Percentiles rank a stretch among this genome's conserved stretches.
Conservation (phyloP, 306 rosid species). For the Abrus precatorius region DNA sequence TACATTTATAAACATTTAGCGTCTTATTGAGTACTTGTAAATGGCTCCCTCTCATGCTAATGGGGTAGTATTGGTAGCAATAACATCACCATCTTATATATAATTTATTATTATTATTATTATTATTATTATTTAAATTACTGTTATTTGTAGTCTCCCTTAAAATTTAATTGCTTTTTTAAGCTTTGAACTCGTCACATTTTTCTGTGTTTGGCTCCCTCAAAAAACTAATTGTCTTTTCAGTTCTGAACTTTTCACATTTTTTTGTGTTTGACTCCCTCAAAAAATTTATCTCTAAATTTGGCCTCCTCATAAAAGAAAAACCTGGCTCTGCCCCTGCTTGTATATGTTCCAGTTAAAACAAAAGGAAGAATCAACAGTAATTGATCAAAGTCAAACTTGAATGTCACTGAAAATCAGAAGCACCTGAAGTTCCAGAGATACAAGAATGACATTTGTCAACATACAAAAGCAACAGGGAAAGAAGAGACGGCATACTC, state of each 20-base stretch:
- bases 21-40: slow-evolving; percentile 6
- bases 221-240: neutral
- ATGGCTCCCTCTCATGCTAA: neutral
- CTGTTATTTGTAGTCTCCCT: neutral
- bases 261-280: neutral
- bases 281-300: neutral
- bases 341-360: slow-evolving; percentile 8
- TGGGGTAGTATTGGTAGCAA: neutral
- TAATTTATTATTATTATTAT: neutral
- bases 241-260: neutral
- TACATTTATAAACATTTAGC: slow-evolving; percentile 27
- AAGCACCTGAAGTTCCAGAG: slow-evolving; percentile 22
- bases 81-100: neutral
- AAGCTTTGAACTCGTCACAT: neutral
- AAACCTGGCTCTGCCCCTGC: neutral
- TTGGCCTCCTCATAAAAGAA: neutral
- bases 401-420: slow-evolving; percentile 22
- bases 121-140: neutral
- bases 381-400: slow-evolving; percentile 5
- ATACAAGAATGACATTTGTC: slow-evolving; percentile 35
- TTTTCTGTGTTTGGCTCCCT: neutral
- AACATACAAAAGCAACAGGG: slow-evolving; percentile 27
- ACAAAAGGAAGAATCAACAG: slow-evolving; percentile 20
- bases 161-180: neutral
- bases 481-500: slow-evolving; percentile 62